Percentiles rank a stretch among this genome's conserved stretches.
These are phyloP conservation scores for Retiboletus flavoniger DNA, from an alignment of 1,284 basidiomycete species.

Conservation along the genomic window DNA sequence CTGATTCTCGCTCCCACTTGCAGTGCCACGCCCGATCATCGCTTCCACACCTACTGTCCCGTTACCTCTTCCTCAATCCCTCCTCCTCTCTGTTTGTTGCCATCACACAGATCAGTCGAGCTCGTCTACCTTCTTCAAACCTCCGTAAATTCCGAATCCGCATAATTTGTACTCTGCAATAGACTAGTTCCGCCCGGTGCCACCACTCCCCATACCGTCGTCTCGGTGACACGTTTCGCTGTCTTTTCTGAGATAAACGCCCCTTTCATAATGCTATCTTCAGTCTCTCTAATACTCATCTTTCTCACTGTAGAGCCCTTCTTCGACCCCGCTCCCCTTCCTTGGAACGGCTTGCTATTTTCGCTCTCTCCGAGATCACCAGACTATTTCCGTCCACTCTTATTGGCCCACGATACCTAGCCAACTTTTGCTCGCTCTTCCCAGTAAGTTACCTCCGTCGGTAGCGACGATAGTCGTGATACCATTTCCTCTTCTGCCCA, in stretches of 20 bases:
- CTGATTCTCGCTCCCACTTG: slow-evolving; percentile 10
- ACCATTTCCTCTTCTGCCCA: neutral
- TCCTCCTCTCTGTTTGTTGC: neutral
- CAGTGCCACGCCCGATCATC: slow-evolving; percentile 19
- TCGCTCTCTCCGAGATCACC: slow-evolving; percentile 18
- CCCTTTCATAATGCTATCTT: slow-evolving; percentile 14
- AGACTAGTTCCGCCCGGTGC: slow-evolving; percentile 22
- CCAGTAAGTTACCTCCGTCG: neutral
- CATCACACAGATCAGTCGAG: slow-evolving; percentile 11
- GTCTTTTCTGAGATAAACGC: neutral
- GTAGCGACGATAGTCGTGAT: neutral
- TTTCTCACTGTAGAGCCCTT: slow-evolving; percentile 22
- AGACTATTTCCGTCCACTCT: slow-evolving; percentile 8
- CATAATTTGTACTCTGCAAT: neutral
- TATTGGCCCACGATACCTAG: slow-evolving; percentile 14
- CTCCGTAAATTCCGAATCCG: neutral
- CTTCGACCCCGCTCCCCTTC: slow-evolving; percentile 9
- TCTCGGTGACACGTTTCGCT: neutral
- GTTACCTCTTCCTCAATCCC: neutral
- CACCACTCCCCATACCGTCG: neutral
- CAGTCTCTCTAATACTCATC: neutral
- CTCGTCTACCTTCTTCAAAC: neutral
- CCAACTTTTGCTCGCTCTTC: neutral
- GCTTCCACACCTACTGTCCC: neutral
- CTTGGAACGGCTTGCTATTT: slow-evolving; percentile 14